A percentile compares a stretch with the other conserved stretches of the same genome.
Conservation (phyloP, 192 early-diverging fungal species). For the Allomyces macrogynus region DNA sequence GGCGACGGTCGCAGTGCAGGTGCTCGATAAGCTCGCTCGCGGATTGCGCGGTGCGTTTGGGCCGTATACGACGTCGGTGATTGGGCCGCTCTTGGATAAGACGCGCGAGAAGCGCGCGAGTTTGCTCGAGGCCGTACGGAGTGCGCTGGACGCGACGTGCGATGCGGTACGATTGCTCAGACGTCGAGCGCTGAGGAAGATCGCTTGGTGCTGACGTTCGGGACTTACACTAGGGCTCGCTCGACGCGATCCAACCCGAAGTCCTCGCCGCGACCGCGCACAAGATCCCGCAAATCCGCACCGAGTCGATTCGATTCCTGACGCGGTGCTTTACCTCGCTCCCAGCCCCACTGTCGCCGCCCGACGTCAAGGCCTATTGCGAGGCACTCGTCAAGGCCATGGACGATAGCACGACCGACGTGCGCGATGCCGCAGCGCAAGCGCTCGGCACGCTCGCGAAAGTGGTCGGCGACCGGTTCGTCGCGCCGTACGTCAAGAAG, state of each 20-base stretch:
- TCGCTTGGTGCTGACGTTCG: too few relatives aligned
- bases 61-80: conserved; percentile 50
- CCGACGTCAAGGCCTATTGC: conserved; percentile 53
- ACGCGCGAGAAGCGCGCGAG: conserved; percentile 83
- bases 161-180: conserved; percentile 20
- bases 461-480: conserved; percentile 54
- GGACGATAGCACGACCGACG: conserved; percentile 66
- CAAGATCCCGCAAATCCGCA: conserved; percentile 82
- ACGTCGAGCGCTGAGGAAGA: too few relatives aligned
- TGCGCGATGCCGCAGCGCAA: conserved; percentile 66
- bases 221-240: conserved; percentile 7
- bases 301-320: conserved; percentile 54
- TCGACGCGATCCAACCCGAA: conserved; percentile 43
- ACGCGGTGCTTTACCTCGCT: conserved; percentile 52
- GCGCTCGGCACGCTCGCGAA: conserved; percentile 77
- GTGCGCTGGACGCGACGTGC: conserved; percentile 66
- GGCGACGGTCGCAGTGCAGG: conserved; percentile 56
- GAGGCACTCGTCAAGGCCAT: conserved; percentile 57
- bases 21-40: conserved; percentile 55
- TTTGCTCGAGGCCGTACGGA: conserved; percentile 61
- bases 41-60: conserved; percentile 59
- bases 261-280: conserved; percentile 43
- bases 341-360: conserved; percentile 44
- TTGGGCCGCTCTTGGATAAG: conserved; percentile 58
- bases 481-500: conserved; percentile 52